Evolutionary conservation across 2,329 filamentous ascomycete genomes (phyloP).

Genomic region (Apiospora phragmitis): DNA sequence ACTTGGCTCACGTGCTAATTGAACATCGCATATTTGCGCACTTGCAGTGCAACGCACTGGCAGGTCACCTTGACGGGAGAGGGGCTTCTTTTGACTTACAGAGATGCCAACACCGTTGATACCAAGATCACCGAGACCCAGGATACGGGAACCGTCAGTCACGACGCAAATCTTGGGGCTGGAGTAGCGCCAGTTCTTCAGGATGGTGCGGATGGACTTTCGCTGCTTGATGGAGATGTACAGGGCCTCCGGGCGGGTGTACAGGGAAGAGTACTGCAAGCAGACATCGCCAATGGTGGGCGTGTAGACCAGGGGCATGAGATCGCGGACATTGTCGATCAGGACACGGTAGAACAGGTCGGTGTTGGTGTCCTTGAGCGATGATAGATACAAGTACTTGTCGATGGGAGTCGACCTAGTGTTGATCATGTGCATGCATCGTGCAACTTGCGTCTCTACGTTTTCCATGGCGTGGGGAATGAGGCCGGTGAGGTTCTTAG

Average conservation of each 20-base stretch:
- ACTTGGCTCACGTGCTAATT: background rate
- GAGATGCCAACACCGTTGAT: constrained; percentile 98
- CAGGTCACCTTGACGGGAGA: background rate
- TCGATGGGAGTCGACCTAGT: constrained; percentile 70
- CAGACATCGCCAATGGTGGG: constrained; percentile 95
- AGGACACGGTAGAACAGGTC: constrained; percentile 83
- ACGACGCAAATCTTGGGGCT: constrained; percentile 95
- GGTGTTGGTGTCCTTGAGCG: constrained; percentile 72
- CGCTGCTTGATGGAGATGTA: constrained; percentile 96
- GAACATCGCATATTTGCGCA: background rate
- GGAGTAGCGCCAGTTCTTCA: constrained; percentile 88
- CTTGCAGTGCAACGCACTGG: constrained; percentile 2
- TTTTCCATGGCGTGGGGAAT: constrained; percentile 65
- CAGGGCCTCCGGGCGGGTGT: constrained; percentile 90
- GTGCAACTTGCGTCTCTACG: constrained; percentile 59
- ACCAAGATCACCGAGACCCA: constrained; percentile 91
- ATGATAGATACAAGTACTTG: constrained; percentile 81
- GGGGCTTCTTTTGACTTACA: constrained; percentile 47
- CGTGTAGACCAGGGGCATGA: constrained; percentile 85
- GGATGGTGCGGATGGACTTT: constrained; percentile 83
- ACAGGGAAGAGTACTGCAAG: constrained; percentile 92
- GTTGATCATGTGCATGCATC: constrained; percentile 74
- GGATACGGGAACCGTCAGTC: constrained; percentile 90
- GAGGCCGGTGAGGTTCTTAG: constrained; percentile 66
- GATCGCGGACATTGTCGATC: constrained; percentile 73